Evolutionary conservation across 1,139 yeast species (phyloP).

Genomic region (Hyphopichia fennica): DNA sequence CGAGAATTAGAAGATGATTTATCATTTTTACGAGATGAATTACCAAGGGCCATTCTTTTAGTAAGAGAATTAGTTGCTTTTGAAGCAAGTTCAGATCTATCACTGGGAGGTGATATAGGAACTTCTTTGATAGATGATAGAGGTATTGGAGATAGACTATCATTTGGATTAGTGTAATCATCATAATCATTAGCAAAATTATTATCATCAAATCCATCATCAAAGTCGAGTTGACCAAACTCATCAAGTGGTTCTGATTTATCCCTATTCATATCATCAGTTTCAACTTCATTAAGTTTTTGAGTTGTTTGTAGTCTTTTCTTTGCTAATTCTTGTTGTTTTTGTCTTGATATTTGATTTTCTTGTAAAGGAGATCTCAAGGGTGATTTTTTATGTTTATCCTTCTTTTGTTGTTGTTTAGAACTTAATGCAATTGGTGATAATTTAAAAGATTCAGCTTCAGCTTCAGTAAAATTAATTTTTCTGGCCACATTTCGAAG

Average conservation of each 20-base stretch:
- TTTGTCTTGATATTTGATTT: constrained; percentile 6
- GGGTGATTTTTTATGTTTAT: constrained; percentile 30
- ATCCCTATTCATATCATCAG: neutral
- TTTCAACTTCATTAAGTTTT: neutral
- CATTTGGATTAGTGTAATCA: constrained; percentile 10
- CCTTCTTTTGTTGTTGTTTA: constrained; percentile 11
- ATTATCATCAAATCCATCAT: constrained; percentile 3
- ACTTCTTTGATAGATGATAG: neutral
- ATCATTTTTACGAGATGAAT: constrained; percentile 14
- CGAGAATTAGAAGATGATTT: constrained; percentile 3
- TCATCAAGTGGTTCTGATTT: neutral
- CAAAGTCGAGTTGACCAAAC: constrained; percentile 6
- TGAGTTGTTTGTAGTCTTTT: constrained; percentile 4
- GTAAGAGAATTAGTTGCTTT: constrained; percentile 18
- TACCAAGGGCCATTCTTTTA: constrained; percentile 44
- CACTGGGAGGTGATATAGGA: constrained; percentile 5
- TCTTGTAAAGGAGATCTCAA: constrained; percentile 35
- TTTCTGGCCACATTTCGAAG: constrained; percentile 30
- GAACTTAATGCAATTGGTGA: constrained; percentile 28
- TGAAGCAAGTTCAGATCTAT: constrained; percentile 1
- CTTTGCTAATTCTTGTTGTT: constrained; percentile 1
- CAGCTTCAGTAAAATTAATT: constrained; percentile 40
- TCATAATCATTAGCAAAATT: constrained; percentile 8
- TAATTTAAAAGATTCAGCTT: constrained; percentile 34
- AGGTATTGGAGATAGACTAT: constrained; percentile 16